Conservation (phyloP, 495 filamentous ascomycete genomes). For the Barbatosphaeria neglecta region DNA sequence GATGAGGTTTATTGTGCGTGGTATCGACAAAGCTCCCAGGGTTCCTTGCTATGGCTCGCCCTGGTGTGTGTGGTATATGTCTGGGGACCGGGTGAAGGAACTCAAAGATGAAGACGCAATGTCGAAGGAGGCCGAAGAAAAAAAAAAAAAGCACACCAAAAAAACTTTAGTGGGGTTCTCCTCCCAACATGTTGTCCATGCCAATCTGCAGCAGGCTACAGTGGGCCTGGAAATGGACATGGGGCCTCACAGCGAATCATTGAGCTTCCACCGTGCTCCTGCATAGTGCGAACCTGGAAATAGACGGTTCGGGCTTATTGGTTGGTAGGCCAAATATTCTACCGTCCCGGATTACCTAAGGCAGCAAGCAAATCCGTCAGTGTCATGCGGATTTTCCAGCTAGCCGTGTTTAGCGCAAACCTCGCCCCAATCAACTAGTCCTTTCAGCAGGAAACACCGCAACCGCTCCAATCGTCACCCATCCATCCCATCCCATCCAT, state of each 20-base stretch:
- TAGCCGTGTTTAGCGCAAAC: conserved; percentile 17
- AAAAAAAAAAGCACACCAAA: conserved; percentile 1
- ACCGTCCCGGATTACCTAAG: conserved; percentile 22
- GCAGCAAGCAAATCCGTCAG: too few species aligned
- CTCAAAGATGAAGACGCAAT: too few species aligned
- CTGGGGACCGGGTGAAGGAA: too few species aligned
- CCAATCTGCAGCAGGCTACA: too few species aligned
- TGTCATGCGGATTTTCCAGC: too few species aligned
- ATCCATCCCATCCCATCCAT: conserved; percentile 6
- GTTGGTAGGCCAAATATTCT: conserved; percentile 3
- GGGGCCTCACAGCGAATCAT: too few species aligned
- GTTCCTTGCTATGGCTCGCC: conserved; percentile 56
- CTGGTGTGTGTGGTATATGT: conserved; percentile 22
- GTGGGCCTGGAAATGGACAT: too few species aligned
- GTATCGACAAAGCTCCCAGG: conserved; percentile 19
- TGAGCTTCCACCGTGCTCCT: too few species aligned
- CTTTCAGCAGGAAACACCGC: conserved; percentile 28
- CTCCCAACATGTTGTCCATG: too few species aligned
- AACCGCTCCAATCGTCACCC: conserved; percentile 17
- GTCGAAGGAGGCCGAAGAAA: conserved; percentile 2
- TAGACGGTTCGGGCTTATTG: background rate
- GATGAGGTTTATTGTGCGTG: background rate
- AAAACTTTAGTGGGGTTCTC: background rate
- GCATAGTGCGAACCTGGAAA: too few species aligned
- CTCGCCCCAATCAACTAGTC: conserved; percentile 20